Base-by-base conservation (phyloP, 192 early-diverging fungal species). In the Backusella luteola region DNA sequence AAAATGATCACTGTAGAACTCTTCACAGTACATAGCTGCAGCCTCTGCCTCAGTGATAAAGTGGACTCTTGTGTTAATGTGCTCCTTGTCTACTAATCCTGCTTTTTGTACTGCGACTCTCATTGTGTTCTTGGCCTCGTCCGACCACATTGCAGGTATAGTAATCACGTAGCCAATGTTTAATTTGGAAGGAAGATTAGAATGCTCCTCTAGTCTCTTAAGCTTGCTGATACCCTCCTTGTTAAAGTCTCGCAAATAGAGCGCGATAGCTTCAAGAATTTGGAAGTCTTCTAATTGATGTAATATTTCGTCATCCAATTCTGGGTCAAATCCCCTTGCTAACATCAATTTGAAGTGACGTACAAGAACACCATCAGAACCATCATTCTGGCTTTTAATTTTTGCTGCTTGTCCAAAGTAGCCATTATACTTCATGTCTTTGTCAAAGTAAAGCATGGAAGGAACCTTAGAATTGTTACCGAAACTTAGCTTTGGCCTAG, bases 1-100 rank as follows among this genome's bases (percentile, higher is more conserved):
- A 49, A 85, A 75, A 23, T 80, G 76, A 3, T 84, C 80, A 12
- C 6, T 81, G 74, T 83, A 85, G 53, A 19, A 59, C 36, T 84
- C 78, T 77, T 87, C 85, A 63, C 86, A 85, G 59, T 85, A 89
- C 52, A 89, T 73, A n/a, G 88, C 88, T 36, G 84, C 86, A 2
- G 87, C 87, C 72, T 89, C 87, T 21, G 87, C 84, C 71, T 85
- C 83, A 9, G 83, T 83, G 35, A 84, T 82, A 34, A 87, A 76
- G 69, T 84, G 76, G 2, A 87, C 76, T 32, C 83, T 42, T 42
- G 41, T 49, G 17, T 49, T 19, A 49, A 49, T 84, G 32, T 87
- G 84, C 7, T 35, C 59, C 12, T 81, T 36, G 15, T 80, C 63
- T n/a, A 89, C 84, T 26, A 87, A 17, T 19, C 85, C 85, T 34